Conservation (phyloP, 768 basidiomycete genomes). For the Rhizopogon salebrosus region DNA sequence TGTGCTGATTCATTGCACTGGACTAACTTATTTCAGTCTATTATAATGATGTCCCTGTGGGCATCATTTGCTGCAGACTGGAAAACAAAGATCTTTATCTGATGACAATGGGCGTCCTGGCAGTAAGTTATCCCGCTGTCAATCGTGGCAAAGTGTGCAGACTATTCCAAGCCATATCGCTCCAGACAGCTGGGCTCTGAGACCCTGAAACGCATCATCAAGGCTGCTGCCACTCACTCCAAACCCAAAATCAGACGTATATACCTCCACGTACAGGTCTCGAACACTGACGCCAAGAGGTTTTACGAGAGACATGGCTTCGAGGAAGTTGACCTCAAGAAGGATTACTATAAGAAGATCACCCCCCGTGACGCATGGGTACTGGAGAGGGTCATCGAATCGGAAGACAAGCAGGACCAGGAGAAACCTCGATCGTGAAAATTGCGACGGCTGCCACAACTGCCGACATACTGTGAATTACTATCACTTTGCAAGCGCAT, state of each 20-base stretch:
- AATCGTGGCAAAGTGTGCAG: slow-evolving; percentile 12
- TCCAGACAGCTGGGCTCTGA: slow-evolving; percentile 71
- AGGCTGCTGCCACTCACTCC: slow-evolving; percentile 51
- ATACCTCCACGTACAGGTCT: slow-evolving; percentile 85
- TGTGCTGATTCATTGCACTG: background rate
- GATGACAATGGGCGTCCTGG: slow-evolving; percentile 90
- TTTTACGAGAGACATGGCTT: slow-evolving; percentile 88
- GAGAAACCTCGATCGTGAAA: background rate
- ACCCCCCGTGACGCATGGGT: slow-evolving; percentile 83
- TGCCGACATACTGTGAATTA: background rate
- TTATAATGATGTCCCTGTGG: slow-evolving; percentile 90
- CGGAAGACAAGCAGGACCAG: background rate
- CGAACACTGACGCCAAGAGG: slow-evolving; percentile 66
- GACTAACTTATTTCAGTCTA: slow-evolving; percentile 50
- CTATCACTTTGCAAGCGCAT: background rate
- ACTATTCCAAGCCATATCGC: slow-evolving; percentile 67
- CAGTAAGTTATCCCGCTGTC: slow-evolving; percentile 44
- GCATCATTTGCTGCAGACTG: slow-evolving; percentile 80
- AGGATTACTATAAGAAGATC: slow-evolving; percentile 89
- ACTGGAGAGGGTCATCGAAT: slow-evolving; percentile 55
- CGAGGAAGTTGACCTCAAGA: slow-evolving; percentile 54
- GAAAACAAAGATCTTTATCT: slow-evolving; percentile 68
- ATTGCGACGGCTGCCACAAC: background rate
- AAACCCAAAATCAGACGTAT: slow-evolving; percentile 65
- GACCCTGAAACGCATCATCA: slow-evolving; percentile 61